Evolutionary conservation across 352 stramenopile species (phyloP).

Genomic region (Thalassiosira allenii): DNA sequence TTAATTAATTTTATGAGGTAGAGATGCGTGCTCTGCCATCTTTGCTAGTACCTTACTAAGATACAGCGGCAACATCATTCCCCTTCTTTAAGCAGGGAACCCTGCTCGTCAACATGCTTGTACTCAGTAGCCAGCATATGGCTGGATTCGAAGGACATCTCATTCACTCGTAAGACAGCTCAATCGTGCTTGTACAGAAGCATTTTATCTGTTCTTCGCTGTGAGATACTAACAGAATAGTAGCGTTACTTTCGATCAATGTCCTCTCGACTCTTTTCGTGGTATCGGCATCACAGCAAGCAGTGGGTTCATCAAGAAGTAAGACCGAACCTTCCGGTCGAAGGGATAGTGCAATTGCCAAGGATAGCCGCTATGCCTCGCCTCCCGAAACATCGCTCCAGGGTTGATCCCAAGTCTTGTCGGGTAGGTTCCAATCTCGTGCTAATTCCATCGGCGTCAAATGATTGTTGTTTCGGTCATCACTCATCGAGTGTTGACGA

Average conservation of each 20-base stretch:
- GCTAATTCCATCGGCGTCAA: slow-evolving; percentile 29
- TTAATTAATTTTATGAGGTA: too few relatives aligned
- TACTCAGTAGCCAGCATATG: too few relatives aligned
- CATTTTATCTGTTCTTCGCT: slow-evolving; percentile 56
- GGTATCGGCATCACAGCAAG: slow-evolving; percentile 67
- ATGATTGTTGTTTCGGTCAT: background rate
- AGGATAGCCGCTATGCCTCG: slow-evolving; percentile 71
- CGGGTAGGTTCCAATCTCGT: slow-evolving; percentile 45
- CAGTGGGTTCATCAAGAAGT: slow-evolving; percentile 66
- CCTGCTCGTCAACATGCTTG: too few relatives aligned
- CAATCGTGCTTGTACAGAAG: slow-evolving; percentile 44
- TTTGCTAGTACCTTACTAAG: too few relatives aligned
- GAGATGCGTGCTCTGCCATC: too few relatives aligned
- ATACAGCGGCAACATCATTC: too few relatives aligned
- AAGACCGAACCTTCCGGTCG: slow-evolving; percentile 69
- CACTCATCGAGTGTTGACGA: slow-evolving; percentile 12
- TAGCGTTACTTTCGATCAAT: slow-evolving; percentile 45
- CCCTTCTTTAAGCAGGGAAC: too few relatives aligned
- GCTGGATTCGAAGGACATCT: too few relatives aligned
- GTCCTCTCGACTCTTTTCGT: slow-evolving; percentile 62
- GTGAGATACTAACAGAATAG: slow-evolving; percentile 69
- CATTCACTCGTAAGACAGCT: slow-evolving; percentile 1
- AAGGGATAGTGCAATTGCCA: slow-evolving; percentile 74
- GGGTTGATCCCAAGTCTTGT: slow-evolving; percentile 46
- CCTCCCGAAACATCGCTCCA: slow-evolving; percentile 75